Evolutionary conservation across 75 land plant species (phyloP), one percentile per base, ranked within the genome.

Genomic region (Selaginella tamariscina): DNA sequence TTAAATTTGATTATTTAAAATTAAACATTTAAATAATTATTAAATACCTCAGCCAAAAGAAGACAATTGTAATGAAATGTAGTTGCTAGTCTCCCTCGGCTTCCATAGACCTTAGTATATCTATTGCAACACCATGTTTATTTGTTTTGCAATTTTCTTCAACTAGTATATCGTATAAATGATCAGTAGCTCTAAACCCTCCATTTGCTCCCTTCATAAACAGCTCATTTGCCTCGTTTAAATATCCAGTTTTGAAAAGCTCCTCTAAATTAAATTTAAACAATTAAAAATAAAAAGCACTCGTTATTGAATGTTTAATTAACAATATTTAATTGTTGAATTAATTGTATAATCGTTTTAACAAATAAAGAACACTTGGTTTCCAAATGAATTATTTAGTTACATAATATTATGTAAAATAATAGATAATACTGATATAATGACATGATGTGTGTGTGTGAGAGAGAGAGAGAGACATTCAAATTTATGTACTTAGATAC

Each of bases 1-100:
- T 39, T 15, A 39, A 39, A 39, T 5, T 5, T 39, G 49, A n/a
- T n/a, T 39, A 39, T 5, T 5, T 39, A 39, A 15, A 39, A 39
- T 5, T 15, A 5, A 39, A 39, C 11, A 39, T 39, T 39, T 39
- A 5, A 39, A 39, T 5, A 39, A 39, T 9, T 59, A 9, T 59
- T 59, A 49, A 11, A 55, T 70, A 95, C 99, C 84, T 95, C 93
- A 68, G 84, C 85, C 74, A 84, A 84, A 54, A 95, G 80, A 33
- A 95, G 82, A 65, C 84, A 85, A 72, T 95, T 95, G 57, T 88
- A 95, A 84, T 95, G 99, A 71, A 81, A 91, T 0, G 97, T 91
- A 0, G 89, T 88, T 24, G 88, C 84, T 84, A 80, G 78, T 66
- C 92, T 82, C 70, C 99, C 99, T 30, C 81, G 78, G 83, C 84